Conservation (phyloP, 139 green algal species). For the Chlorella sp. region DNA sequence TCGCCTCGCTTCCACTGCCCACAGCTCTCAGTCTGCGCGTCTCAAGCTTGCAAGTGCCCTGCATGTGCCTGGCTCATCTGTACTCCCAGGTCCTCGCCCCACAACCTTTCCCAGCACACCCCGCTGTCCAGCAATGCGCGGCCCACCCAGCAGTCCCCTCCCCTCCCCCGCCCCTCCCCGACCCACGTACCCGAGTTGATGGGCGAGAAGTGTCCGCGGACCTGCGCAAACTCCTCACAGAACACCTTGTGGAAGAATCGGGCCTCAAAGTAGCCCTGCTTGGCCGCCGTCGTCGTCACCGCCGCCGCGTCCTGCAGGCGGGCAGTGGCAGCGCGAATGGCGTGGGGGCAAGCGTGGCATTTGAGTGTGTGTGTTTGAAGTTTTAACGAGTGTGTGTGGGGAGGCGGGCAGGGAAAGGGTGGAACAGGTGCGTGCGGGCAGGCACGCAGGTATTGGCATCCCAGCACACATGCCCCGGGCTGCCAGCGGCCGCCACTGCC, state of each 20-base stretch:
- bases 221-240: conserved; percentile 95
- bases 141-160: too few species aligned
- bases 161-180: background rate
- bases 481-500: background rate
- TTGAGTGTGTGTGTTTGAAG: background rate
- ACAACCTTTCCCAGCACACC: too few species aligned
- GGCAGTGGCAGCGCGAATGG: background rate
- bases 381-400: conserved; percentile 28
- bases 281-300: conserved; percentile 91
- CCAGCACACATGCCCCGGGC: background rate
- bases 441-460: too few species aligned
- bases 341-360: background rate
- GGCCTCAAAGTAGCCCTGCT: conserved; percentile 94
- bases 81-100: too few species aligned
- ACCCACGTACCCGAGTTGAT: conserved; percentile 90
- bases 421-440: background rate
- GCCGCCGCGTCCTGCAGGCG: conserved; percentile 50
- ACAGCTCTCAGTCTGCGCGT: too few species aligned
- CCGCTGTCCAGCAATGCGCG: too few species aligned
- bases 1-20: too few species aligned
- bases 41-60: too few species aligned
- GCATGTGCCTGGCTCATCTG: too few species aligned
- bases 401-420: conserved; percentile 1
- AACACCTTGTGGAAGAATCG: conserved; percentile 99
- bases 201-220: conserved; percentile 98